Evolutionary conservation across 1,284 basidiomycete genomes (phyloP), one percentile per base, ranked within the genome.

Genomic region (Neolentinus lepideus): DNA sequence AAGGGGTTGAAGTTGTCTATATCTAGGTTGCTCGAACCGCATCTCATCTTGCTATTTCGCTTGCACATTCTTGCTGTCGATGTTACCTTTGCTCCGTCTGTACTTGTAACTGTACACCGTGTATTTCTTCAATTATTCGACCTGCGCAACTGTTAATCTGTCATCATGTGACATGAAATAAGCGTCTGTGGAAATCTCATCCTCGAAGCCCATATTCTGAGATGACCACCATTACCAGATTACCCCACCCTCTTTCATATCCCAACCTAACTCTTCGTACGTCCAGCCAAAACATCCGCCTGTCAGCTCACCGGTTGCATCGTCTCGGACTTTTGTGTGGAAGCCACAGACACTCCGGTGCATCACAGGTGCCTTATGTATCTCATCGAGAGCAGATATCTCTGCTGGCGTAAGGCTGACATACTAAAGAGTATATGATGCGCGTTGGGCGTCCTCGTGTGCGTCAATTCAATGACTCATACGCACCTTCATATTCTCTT

Each of bases 231-330:
- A n/a, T n/a, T 31, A 31, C 29, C 47, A 26, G 14, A 50, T 50
- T 14, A 50, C n/a, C 8, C 75, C 76, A 11, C 71, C 74, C 52
- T 65, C 66, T 14, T 59, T 66, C 71, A 77, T 71, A 52, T 73
- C 68, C 79, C 79, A 81, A 3, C 77, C 78, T 21, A 80, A 61
- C 56, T 73, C 67, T 54, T 78, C 76, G 54, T 76, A 77, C 25
- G 74, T 76, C 78, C 78, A 81, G 2, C 78, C 78, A 54, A 75
- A 72, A 24, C 51, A 52, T 6, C 47, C 47, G 47, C 47, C 47
- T 3, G 27, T 26, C n/a, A 10, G 9, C 38, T 43, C 4, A 16
- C 38, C 38, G 12, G 38, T 43, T 21, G 6, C 6, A 6, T n/a
- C 38, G 24, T 26, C 27, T 21, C 47, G 12, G 8, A 25, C 47